Percentiles rank a stretch among this genome's conserved stretches.
Evolutionary conservation across 352 stramenopile species (phyloP).

Genomic region (Pilasporangium apinafurcum): DNA sequence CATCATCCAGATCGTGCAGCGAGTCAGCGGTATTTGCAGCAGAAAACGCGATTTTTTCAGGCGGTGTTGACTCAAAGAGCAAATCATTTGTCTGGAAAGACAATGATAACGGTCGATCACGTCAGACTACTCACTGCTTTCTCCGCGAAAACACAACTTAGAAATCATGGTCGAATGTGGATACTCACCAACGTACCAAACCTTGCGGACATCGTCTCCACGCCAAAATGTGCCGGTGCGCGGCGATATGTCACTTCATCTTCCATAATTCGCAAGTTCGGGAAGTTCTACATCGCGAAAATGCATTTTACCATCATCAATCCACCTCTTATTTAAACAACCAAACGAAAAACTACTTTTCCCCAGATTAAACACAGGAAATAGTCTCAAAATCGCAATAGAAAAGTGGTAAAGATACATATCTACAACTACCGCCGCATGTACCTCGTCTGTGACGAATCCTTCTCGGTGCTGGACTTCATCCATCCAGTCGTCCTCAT

Average conservation of each 20-base stretch:
- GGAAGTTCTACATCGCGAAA: slow-evolving; percentile 21
- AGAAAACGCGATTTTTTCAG: slow-evolving; percentile 27
- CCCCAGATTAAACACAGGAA: too few species aligned
- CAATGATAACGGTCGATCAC: not conserved
- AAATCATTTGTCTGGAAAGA: slow-evolving; percentile 18
- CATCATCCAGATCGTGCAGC: slow-evolving; percentile 29
- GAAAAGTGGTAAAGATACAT: too few species aligned
- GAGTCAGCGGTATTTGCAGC: not conserved
- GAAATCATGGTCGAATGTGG: not conserved
- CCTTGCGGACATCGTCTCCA: slow-evolving; percentile 45
- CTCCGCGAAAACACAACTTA: not conserved
- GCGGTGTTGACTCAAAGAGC: slow-evolving; percentile 11
- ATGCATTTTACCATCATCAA: slow-evolving; percentile 9
- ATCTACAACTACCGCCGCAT: not conserved
- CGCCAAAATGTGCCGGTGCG: slow-evolving; percentile 32
- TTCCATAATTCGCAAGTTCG: slow-evolving; percentile 20
- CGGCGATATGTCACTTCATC: slow-evolving; percentile 65
- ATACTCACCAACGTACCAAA: slow-evolving; percentile 50
- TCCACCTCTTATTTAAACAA: not conserved
- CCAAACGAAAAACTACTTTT: not conserved
- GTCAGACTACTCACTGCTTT: not conserved
- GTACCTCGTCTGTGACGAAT: slow-evolving; percentile 58
- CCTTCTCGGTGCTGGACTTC: slow-evolving; percentile 39
- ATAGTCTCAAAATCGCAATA: too few species aligned
- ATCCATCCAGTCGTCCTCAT: slow-evolving; percentile 66